Evolutionary conservation across 768 basidiomycete genomes (phyloP), one percentile per base, ranked within the genome.

Genomic region (Tricholoma sp.): DNA sequence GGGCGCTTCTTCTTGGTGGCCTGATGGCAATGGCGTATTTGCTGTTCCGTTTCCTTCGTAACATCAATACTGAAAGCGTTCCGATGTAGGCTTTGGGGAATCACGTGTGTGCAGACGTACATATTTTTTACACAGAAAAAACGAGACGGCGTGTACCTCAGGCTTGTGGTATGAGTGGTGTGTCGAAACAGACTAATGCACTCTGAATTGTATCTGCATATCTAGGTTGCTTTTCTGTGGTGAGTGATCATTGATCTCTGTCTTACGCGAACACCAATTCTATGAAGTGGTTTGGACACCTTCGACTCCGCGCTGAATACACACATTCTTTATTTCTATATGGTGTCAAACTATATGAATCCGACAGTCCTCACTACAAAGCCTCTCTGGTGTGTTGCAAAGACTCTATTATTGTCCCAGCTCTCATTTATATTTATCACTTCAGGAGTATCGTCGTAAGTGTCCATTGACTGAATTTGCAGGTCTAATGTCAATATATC

Each of bases 281-380:
- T 17, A 48, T 33, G 29, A 39, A 83, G 81, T 77, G 56, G 70
- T 4, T 61, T 85, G 20, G 83, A 85, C 63, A 82, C 83, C 0
- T 80, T 85, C 54, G 80, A 84, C 61, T 76, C 78, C 0, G 71
- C 68, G 41, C 62, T 85, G 54, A 79, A 77, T 47, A 71, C 72
- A 50, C 84, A 85, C 62, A 76, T 82, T 58, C 70, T 82, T 37
- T 86, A 85, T 60, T 74, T 73, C 61, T 85, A 85, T 60, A 72
- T 84, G 51, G 80, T 85, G 42, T 69, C 64, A 42, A 82, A 85
- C 66, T 85, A 76, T 60, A 64, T 78, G 55, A 78, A 80, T 59
- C 76, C 77, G 2, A 6, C 66, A 15, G 75, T 81, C 2, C 67
- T 85, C 17, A 8, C 62, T 24, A 4, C 24, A 12, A 57, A 60